phyloP scores from a whole-genome alignment of 1,284 basidiomycete species.

The Marasmius oreades region DNA sequence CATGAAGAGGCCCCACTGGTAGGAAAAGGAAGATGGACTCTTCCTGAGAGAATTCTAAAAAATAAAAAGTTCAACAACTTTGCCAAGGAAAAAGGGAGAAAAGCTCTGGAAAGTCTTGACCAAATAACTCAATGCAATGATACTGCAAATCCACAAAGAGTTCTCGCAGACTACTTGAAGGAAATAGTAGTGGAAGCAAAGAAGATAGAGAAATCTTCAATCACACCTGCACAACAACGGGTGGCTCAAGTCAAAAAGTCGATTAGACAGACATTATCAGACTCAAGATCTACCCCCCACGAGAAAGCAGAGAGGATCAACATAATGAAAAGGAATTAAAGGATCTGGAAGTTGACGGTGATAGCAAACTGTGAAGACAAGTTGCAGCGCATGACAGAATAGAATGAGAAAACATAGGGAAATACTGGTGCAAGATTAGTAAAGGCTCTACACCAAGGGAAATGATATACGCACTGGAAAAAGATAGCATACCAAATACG shows the following conservation, averaged over 20 bases:
- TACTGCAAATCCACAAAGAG: background rate
- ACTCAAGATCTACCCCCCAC: background rate
- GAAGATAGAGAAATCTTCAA: background rate
- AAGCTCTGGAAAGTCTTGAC: background rate
- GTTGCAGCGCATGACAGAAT: background rate
- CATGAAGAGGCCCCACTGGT: slow-evolving; percentile 8
- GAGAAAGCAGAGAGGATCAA: background rate
- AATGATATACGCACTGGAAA: slow-evolving; percentile 25
- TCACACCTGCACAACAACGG: background rate
- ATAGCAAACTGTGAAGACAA: background rate
- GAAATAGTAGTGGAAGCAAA: background rate
- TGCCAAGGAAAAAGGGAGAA: background rate
- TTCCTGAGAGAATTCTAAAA: slow-evolving; percentile 9
- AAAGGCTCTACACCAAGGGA: slow-evolving; percentile 12
- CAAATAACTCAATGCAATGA: background rate
- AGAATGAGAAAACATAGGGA: background rate
- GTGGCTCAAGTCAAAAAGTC: background rate
- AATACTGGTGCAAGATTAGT: background rate
- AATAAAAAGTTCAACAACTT: slow-evolving; percentile 8
- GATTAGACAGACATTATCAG: background rate
- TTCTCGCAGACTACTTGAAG: background rate
- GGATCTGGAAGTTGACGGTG: background rate
- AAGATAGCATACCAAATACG: background rate
- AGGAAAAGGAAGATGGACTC: slow-evolving; percentile 14
- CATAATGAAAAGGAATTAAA: background rate